phyloP scores from a whole-genome alignment of 2,329 filamentous ascomycete genomes.

The Clonostachys solani region DNA sequence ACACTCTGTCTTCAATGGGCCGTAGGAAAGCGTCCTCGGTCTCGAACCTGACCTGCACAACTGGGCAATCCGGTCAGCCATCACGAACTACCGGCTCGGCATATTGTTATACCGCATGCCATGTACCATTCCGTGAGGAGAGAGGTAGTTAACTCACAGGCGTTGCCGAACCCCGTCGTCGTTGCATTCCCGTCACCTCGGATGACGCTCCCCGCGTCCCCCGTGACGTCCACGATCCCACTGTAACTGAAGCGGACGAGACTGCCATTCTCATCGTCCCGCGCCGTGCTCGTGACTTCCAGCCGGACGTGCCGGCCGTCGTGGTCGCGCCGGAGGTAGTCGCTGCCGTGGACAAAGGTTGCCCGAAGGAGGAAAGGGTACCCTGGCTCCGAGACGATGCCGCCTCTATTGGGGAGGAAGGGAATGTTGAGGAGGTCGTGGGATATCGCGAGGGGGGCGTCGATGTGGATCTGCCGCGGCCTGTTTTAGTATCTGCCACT shows the following conservation, averaged over 20 bases:
- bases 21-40: conserved; percentile 26
- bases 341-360: conserved; percentile 28
- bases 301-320: conserved; percentile 27
- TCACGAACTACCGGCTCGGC: not conserved
- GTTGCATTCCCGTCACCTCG: conserved; percentile 24
- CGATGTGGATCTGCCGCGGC: conserved; percentile 21
- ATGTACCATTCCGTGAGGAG: not conserved
- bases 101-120: not conserved
- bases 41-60: conserved; percentile 30
- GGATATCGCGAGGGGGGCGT: conserved; percentile 22
- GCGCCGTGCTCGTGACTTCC: conserved; percentile 27
- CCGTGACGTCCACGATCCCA: conserved; percentile 26
- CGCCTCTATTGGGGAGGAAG: conserved; percentile 19
- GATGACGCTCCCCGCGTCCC: conserved; percentile 24
- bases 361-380: conserved; percentile 29
- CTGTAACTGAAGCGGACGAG: conserved; percentile 29
- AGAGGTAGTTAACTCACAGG: conserved; percentile 16
- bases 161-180: conserved; percentile 31
- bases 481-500: not conserved
- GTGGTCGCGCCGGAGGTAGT: conserved; percentile 32
- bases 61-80: conserved; percentile 10
- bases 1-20: conserved; percentile 29
- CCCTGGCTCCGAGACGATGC: conserved; percentile 24
- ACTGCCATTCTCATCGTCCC: conserved; percentile 20
- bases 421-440: conserved; percentile 24